Evolutionary conservation across 441 rosid species (phyloP).

Genomic region (Populus trichocarpa): DNA sequence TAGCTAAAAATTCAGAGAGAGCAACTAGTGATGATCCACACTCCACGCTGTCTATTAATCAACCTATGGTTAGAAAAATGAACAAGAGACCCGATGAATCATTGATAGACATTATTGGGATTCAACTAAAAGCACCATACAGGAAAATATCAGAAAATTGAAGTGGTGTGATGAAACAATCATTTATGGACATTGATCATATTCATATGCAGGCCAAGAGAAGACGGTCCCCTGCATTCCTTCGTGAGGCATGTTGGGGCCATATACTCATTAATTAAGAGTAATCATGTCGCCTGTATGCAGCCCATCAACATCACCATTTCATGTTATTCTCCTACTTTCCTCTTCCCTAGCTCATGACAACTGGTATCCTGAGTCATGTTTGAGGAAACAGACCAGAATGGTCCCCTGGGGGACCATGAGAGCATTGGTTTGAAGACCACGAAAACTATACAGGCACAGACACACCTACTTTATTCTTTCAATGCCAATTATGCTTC

Average conservation of each 20-base stretch:
- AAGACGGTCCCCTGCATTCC: slow-evolving; percentile 14
- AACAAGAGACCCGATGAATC: background rate
- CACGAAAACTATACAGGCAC: slow-evolving; percentile 9
- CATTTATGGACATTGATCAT: slow-evolving; percentile 8
- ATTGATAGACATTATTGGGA: background rate
- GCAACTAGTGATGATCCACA: background rate
- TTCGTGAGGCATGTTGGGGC: slow-evolving; percentile 17
- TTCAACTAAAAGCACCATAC: background rate
- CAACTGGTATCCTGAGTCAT: slow-evolving; percentile 19
- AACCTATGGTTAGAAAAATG: background rate
- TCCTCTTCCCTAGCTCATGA: slow-evolving; percentile 18
- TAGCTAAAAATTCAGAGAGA: background rate
- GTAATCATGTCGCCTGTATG: slow-evolving; percentile 13
- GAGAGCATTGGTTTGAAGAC: background rate
- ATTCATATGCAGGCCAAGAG: background rate
- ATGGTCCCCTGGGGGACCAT: slow-evolving; percentile 34
- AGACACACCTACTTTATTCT: background rate
- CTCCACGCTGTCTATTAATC: background rate
- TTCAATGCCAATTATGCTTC: background rate
- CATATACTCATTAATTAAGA: slow-evolving; percentile 17
- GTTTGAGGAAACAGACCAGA: slow-evolving; percentile 18
- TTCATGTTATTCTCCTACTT: slow-evolving; percentile 17
- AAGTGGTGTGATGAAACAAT: slow-evolving; percentile 3
- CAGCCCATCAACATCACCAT: slow-evolving; percentile 20
- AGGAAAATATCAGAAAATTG: background rate